Percentiles rank a stretch among this genome's conserved stretches.
Conservation (phyloP, 2,329 filamentous ascomycete species). For the Curvularia hawaiiensis region DNA sequence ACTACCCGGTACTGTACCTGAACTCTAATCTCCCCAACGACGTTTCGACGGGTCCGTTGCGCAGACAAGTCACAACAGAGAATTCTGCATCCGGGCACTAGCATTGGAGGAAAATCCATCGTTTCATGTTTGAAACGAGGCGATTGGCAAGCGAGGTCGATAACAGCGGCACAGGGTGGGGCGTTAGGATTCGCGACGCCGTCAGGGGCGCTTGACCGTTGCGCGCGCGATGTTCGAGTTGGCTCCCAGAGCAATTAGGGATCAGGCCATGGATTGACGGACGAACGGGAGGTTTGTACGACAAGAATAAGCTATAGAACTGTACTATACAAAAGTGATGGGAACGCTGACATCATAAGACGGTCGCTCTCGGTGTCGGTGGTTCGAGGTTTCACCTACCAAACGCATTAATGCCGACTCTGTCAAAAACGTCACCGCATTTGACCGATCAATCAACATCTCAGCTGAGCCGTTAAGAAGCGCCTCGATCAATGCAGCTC, state of each 20-base stretch:
- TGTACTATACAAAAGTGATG: neutral
- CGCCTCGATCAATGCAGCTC: conserved; percentile 20
- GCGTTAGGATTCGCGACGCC: neutral
- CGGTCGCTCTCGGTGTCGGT: neutral
- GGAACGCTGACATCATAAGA: neutral
- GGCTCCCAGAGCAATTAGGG: neutral
- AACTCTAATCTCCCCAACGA: conserved; percentile 8
- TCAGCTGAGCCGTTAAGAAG: conserved; percentile 19
- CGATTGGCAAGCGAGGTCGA: conserved; percentile 10
- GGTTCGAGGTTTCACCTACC: neutral
- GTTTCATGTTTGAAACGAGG: conserved; percentile 32
- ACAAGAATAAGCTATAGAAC: neutral
- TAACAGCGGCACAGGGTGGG: conserved; percentile 7
- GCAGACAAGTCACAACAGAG: conserved; percentile 12
- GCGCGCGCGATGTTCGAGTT: conserved; percentile 15
- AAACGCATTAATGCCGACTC: conserved; percentile 3
- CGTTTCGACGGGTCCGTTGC: conserved; percentile 15
- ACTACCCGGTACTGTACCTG: neutral
- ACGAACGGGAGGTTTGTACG: neutral
- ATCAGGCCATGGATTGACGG: neutral
- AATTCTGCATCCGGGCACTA: conserved; percentile 12
- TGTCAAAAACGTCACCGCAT: conserved; percentile 6
- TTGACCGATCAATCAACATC: conserved; percentile 5
- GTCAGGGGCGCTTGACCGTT: conserved; percentile 13
- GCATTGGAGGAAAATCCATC: conserved; percentile 26